Percentiles rank a stretch among this genome's conserved stretches.
Evolutionary conservation across 352 stramenopile genomes (phyloP).

Genomic region (Paralagenidium karlingii): DNA sequence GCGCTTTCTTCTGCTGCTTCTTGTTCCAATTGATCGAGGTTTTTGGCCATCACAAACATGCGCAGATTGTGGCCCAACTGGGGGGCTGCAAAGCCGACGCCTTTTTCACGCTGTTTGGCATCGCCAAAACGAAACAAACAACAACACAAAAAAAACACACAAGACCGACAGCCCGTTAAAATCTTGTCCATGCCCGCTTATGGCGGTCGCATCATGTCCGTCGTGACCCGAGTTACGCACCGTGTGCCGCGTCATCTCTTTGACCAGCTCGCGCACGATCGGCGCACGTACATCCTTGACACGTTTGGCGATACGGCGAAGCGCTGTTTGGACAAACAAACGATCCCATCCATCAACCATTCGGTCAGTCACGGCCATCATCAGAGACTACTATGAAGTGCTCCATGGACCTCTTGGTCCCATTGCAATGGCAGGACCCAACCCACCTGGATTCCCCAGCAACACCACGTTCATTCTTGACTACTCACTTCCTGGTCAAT

Average conservation of each 20-base stretch:
- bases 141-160: not conserved
- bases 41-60: slow-evolving; percentile 76
- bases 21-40: slow-evolving; percentile 36
- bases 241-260: slow-evolving; percentile 56
- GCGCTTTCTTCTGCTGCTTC: slow-evolving; percentile 9
- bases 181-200: too few species aligned
- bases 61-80: slow-evolving; percentile 65
- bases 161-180: slow-evolving; percentile 2
- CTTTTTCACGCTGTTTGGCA: slow-evolving; percentile 32
- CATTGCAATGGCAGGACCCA: too few species aligned
- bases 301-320: slow-evolving; percentile 54
- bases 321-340: slow-evolving; percentile 17
- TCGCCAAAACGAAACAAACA: not conserved
- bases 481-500: not conserved
- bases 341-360: too few species aligned
- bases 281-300: slow-evolving; percentile 41
- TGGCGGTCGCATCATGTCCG: too few species aligned
- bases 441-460: slow-evolving; percentile 53
- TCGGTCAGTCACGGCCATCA: too few species aligned
- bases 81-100: slow-evolving; percentile 62
- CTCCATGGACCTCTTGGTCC: too few species aligned
- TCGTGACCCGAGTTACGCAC: slow-evolving; percentile 10
- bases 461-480: slow-evolving; percentile 44
- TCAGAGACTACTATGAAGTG: too few species aligned
- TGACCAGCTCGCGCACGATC: slow-evolving; percentile 30